phyloP scores from a whole-genome alignment of 202 grass and related monocot species.

The Dendrocalamus latiflorus region DNA sequence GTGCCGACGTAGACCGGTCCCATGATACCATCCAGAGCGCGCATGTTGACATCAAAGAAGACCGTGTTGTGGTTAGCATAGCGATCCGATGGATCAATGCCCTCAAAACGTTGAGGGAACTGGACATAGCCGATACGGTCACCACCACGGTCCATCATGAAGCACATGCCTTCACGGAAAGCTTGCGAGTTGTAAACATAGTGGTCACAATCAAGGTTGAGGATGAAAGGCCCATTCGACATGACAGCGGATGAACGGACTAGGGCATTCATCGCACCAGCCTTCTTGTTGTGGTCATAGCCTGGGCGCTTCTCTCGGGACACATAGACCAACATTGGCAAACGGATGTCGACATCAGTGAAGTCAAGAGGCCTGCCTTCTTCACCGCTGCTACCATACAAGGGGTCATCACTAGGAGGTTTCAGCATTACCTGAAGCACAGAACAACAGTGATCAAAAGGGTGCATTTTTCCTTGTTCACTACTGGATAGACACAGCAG shows the following conservation, averaged over 20 bases:
- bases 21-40: slow-evolving; percentile 78
- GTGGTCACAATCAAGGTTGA: too few relatives aligned
- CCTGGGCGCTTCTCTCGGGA: too few relatives aligned
- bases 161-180: too few relatives aligned
- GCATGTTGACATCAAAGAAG: slow-evolving; percentile 97
- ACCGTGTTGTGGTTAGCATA: slow-evolving; percentile 98
- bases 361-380: too few relatives aligned
- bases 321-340: slow-evolving; percentile 86
- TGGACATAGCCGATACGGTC: slow-evolving; percentile 92
- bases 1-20: slow-evolving; percentile 94
- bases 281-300: slow-evolving; percentile 99
- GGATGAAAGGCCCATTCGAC: too few relatives aligned
- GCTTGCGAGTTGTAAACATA: too few relatives aligned
- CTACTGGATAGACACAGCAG: neutral
- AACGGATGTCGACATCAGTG: slow-evolving; percentile 93
- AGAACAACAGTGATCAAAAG: too few relatives aligned
- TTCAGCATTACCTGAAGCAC: too few relatives aligned
- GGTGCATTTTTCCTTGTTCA: slow-evolving; percentile 4
- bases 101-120: slow-evolving; percentile 92
- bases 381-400: too few relatives aligned
- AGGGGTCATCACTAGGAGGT: too few relatives aligned
- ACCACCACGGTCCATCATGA: slow-evolving; percentile 93
- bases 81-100: slow-evolving; percentile 92
- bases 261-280: too few relatives aligned
- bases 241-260: too few relatives aligned